Evolutionary conservation across 2,329 filamentous ascomycete genomes (phyloP), one percentile per base, ranked within the genome.

Genomic region (Pseudohalonectria lignicola): DNA sequence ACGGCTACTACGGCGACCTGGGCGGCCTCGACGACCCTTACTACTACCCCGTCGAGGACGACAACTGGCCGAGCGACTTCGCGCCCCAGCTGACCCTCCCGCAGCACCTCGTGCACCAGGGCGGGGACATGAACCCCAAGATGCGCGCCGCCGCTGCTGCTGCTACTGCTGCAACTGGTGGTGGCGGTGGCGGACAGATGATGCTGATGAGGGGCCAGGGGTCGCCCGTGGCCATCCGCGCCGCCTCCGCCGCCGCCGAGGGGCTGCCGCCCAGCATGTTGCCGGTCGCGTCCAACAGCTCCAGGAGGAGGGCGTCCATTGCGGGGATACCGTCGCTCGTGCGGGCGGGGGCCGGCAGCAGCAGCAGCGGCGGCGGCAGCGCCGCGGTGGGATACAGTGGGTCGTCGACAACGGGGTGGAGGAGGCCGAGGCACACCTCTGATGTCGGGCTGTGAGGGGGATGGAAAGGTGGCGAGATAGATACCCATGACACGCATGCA

Each of bases 251-350:
- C n/a, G n/a, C n/a, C n/a, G n/a, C n/a, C n/a, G n/a, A n/a, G n/a
- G n/a, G n/a, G n/a, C n/a, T n/a, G 23, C 23, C 23, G 23, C 12
- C 23, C 23, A 26, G 8, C 23, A 26, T 12, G 5, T 11, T 12
- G 15, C 36, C 36, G 12, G 30, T 38, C 17, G 30, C 30, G 5
- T 33, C 36, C n/a, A 38, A 38, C 30, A 38, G 36, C 30, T 38
- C 36, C 2, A 21, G 36, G n/a, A 16, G 36, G 19, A 38, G 36
- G 15, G 36, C 36, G 4, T 38, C 36, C 30, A 38, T 38, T 21
- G 36, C 19, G 8, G 36, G 31, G 19, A 20, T 38, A 20, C 36
- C 36, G 3, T 38, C 36, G 29, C 29, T 38, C 3, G 8, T 38
- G n/a, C 36, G 31, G 11, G 11, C 36, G 18, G 29, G 31, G 16